Base-by-base conservation (phyloP, 1,284 basidiomycete species). In the Sphaerobolus stellatus region DNA sequence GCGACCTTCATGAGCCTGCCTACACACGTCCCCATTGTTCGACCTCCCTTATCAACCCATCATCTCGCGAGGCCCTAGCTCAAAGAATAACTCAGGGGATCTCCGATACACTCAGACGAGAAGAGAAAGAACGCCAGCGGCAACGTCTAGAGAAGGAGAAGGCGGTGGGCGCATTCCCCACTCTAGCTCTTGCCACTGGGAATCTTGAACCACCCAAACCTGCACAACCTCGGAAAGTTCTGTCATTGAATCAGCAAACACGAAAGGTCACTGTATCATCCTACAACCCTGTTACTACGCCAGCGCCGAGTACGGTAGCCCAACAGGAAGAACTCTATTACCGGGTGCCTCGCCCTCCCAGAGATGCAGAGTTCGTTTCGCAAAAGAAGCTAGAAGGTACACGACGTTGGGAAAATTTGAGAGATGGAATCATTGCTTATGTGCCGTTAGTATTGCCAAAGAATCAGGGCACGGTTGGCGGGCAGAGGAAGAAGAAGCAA, bases 131-230 rank as follows among this genome's bases (percentile, higher is more conserved):
- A 2, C 74, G 77, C 1, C 72, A 77, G 50, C 72, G 71, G 20
- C 75, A 66, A 5, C 66, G 72, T 1, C 75, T 80, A 29, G 77
- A 80, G 53, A 78, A 76, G 0, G 73, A 76, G 13, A 66, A 68
- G 11, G 78, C 79, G 0, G 78, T 71, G 28, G 86, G 86, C 4
- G 82, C 80, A 1, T 88, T 89, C 64, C 86, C 87, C 13, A 71
- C 74, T 14, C 76, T 88, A 6, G 41, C 41, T 13, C 2, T 27
- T 22, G 11, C 41, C 13, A 43, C 41, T 11, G 41, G 41, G 20
- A 43, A 20, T n/a, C 13, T 27, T 22, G 41, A 43, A 43, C 41
- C 13, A 24, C 41, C 22, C 13, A 14, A 14, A 27, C 4, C 20
- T 22, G 20, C 41, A 13, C 41, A 43, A 18, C 20, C 41, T 43